Percentiles rank a stretch among this genome's conserved stretches.
Conservation (phyloP, 2,329 filamentous ascomycete genomes). For the Exophiala mesophila region DNA sequence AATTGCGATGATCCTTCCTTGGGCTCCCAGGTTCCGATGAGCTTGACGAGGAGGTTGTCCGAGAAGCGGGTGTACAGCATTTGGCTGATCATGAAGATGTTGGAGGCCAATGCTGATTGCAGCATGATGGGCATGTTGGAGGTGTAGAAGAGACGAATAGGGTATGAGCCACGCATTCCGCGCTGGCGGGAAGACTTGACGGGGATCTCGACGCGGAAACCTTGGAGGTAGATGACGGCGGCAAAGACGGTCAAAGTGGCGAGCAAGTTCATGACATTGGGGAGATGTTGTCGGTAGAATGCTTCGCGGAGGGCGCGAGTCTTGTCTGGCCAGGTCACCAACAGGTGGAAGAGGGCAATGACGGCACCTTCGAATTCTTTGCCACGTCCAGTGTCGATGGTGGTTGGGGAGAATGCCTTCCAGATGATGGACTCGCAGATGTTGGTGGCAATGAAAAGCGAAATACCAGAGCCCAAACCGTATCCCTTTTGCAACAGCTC, state of each 20-base stretch:
- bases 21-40: slow-evolving; percentile 97
- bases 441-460: slow-evolving; percentile 99
- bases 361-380: slow-evolving; percentile 99
- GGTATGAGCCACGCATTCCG: slow-evolving; percentile 96
- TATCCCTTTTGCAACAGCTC: slow-evolving; percentile 99
- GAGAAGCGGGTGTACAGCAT: slow-evolving; percentile 99
- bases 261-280: slow-evolving; percentile 98
- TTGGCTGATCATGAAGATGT: slow-evolving; percentile 98
- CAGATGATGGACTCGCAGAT: slow-evolving; percentile 99
- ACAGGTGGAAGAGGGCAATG: slow-evolving; percentile 94
- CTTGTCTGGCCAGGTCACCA: slow-evolving; percentile 99
- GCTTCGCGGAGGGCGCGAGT: slow-evolving; percentile 96
- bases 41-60: slow-evolving; percentile 95
- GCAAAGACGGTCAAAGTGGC: slow-evolving; percentile 91
- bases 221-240: slow-evolving; percentile 97
- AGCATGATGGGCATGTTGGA: slow-evolving; percentile 99
- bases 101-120: slow-evolving; percentile 96
- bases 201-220: slow-evolving; percentile 99
- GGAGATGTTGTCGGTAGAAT: slow-evolving; percentile 98
- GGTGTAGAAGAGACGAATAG: slow-evolving; percentile 98
- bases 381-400: slow-evolving; percentile 97
- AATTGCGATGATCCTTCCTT: slow-evolving; percentile 95
- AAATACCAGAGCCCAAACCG: slow-evolving; percentile 96
- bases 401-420: slow-evolving; percentile 99
- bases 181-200: slow-evolving; percentile 99